Evolutionary conservation across 164 flowering plant genomes (phyloP), one percentile per base, ranked within the genome.

Genomic region (Vitis cinerea): DNA sequence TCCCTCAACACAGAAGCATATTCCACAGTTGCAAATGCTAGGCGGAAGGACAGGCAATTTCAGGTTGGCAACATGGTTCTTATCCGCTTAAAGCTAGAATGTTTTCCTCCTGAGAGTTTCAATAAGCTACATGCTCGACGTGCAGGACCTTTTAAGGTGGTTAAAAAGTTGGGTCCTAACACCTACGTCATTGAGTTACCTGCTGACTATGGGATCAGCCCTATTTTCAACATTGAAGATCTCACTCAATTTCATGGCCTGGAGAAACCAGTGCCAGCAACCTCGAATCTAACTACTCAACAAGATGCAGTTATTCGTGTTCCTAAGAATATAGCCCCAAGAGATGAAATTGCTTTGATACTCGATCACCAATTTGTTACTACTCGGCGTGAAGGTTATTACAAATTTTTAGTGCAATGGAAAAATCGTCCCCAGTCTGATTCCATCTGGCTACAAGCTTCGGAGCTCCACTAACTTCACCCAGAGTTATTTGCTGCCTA

Each of bases 381-480:
- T 19, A 19, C 19, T 19, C 19, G 19, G 19, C 19, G 19, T 19
- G 19, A 1, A 19, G 19, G 19, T 19, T 19, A 19, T 19, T 19
- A 19, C 19, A 19, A 19, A 19, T 19, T 19, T 19, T 19, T 19
- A 27, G 62, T 19, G 3, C 37, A 11, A 9, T 59, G 62, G 37
- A 59, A 59, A 59, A 59, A 59, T 59, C 37, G 62, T 27, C 62
- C 62, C 4, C 6, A 6, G 13, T 59, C 62, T 27, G 62, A 59
- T 23, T 23, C 37, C 10, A 12, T 59, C 2, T 59, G 44, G 62
- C 44, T 59, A 10, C 44, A 59, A 59, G 62, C 62, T 19, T 9
- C 62, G 0, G 37, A 59, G 13, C 29, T 59, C 62, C 27, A 59
- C 13, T 1, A 44, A 10, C 13, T 59, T 4, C 37, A 27, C 13